Base-by-base conservation (phyloP, 441 rosid genomes). In the Geranium incanum region DNA sequence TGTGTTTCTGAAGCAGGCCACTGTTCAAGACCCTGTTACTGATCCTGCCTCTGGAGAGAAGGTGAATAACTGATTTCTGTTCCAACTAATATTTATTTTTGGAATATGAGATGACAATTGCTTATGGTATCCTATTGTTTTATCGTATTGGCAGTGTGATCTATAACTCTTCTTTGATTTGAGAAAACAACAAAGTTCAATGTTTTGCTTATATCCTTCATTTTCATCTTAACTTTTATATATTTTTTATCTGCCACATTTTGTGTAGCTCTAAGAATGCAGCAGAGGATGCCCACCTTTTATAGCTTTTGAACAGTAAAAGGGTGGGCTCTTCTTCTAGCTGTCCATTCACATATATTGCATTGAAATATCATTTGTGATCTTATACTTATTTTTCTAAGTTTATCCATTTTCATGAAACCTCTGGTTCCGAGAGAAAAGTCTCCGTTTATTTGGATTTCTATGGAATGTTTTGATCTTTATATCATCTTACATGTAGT, bases 41-140 rank as follows among this genome's bases (percentile, higher is more conserved):
- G 99, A 95, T 82, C 99, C 99, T 77, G 79, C 79, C 77, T 92
- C 95, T 67, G 93, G 93, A 67, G 92, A 85, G 78, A 88, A 89
- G 97, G 97, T 88, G 70, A 74, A 52, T 72, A 50, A 50, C 15
- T 16, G 4, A 50, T 50, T 50, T 50, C 18, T 2, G 18, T n/a
- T 50, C 6, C n/a, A 50, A 28, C 74, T 69, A 64, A 28, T 67
- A 9, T 13, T 72, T n/a, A 15, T 68, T 74, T 50, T 7, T 50
- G 59, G 59, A 50, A 50, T 18, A 50, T n/a, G 15, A 13, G 59
- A 50, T 50, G 18, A 50, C 18, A 50, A 50, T 16, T 50, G 59
- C 59, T 50, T 50, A 50, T 50, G 43, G 43, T 43, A 7, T 43
- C 50, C 50, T 23, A 18, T 36, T 38, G 4, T 36, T n/a, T 16